Conservation (phyloP, 2,329 filamentous ascomycete genomes). For the Trichoderma cornu-damae region DNA sequence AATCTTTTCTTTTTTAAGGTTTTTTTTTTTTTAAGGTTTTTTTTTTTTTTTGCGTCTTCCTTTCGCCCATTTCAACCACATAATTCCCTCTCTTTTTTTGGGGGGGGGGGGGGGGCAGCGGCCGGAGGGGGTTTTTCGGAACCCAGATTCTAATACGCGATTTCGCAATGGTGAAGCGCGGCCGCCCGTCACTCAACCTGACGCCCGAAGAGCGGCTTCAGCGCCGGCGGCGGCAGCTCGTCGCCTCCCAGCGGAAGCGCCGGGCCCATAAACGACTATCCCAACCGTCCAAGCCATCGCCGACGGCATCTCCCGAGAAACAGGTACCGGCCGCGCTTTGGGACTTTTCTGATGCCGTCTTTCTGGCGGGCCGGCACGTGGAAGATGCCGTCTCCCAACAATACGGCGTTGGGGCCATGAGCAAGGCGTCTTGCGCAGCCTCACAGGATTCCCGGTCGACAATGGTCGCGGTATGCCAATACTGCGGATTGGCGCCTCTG, state of each 20-base stretch:
- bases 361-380: not conserved
- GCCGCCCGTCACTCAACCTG: conserved; percentile 7
- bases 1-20: not conserved
- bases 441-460: not conserved
- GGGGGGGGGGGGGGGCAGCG: too few species aligned
- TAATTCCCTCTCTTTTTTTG: too few species aligned
- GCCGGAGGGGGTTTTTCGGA: too few species aligned
- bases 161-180: conserved; percentile 5
- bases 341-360: not conserved
- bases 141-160: too few species aligned
- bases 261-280: conserved; percentile 8
- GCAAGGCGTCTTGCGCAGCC: not conserved
- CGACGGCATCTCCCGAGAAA: not conserved
- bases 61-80: too few species aligned
- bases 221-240: conserved; percentile 1
- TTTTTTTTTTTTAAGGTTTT: not conserved
- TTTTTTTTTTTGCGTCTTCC: too few species aligned
- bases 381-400: not conserved
- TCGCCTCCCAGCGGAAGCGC: conserved; percentile 13
- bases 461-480: not conserved
- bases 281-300: not conserved
- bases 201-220: conserved; percentile 14
- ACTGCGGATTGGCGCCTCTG: not conserved
- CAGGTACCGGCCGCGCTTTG: not conserved
- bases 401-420: not conserved